Evolutionary conservation across 441 rosid genomes (phyloP).

Genomic region (Bruguiera hainesii): DNA sequence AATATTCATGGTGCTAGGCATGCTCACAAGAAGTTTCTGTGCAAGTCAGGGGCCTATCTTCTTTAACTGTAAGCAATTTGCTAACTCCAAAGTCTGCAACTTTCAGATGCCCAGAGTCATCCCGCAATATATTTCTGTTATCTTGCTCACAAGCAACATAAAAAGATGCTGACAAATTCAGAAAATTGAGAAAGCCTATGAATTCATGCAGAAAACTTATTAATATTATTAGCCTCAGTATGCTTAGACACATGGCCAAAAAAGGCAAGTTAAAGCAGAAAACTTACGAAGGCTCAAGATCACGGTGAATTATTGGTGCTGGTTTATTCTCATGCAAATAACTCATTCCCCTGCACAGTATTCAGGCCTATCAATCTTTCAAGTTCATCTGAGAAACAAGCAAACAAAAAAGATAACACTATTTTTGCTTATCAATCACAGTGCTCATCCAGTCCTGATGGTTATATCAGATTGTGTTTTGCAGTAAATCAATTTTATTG

Average conservation of each 20-base stretch:
- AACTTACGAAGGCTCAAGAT: conserved; percentile 99
- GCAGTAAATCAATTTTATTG: neutral
- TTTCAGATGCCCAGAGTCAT: conserved; percentile 91
- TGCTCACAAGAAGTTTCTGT: conserved; percentile 70
- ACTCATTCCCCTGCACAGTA: conserved; percentile 74
- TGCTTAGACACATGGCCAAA: neutral
- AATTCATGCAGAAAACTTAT: conserved; percentile 17
- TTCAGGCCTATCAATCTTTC: conserved; percentile 11
- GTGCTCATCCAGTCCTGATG: too few relatives aligned
- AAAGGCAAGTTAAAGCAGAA: conserved; percentile 10
- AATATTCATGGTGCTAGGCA: conserved; percentile 11
- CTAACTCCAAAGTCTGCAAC: conserved; percentile 99
- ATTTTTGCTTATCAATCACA: neutral
- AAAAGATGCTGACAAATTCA: conserved; percentile 29
- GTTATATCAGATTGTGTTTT: neutral
- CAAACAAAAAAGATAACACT: neutral
- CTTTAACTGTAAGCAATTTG: conserved; percentile 80
- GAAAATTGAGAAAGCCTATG: conserved; percentile 25
- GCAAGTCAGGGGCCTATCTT: conserved; percentile 67
- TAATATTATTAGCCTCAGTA: conserved; percentile 7
- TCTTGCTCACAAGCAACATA: conserved; percentile 28
- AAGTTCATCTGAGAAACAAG: conserved; percentile 3
- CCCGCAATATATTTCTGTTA: conserved; percentile 86
- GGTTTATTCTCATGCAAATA: conserved; percentile 52
- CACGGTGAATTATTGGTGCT: conserved; percentile 80